Conservation (phyloP, 2,329 filamentous ascomycete species). For the Clarireedia paspali region DNA sequence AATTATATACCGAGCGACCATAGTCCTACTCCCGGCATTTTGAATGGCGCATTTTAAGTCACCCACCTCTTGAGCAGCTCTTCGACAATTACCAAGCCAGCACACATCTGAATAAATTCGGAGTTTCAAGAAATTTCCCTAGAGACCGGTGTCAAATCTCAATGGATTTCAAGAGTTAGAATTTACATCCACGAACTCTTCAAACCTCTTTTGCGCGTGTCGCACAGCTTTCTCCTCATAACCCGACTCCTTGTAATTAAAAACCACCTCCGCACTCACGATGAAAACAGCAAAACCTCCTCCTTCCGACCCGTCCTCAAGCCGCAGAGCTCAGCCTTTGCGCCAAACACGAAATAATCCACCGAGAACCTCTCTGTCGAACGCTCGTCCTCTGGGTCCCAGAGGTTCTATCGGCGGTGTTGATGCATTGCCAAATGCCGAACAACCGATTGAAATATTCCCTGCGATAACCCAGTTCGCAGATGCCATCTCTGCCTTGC, state of each 20-base stretch:
- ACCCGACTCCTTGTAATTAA: conserved; percentile 8
- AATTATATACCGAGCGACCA: background rate
- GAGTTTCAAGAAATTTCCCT: background rate
- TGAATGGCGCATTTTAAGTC: conserved; percentile 6
- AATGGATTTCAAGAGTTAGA: conserved; percentile 18
- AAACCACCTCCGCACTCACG: conserved; percentile 16
- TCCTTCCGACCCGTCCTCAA: conserved; percentile 32
- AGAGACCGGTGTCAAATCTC: conserved; percentile 8
- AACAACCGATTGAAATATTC: conserved; percentile 58
- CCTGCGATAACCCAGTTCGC: conserved; percentile 70
- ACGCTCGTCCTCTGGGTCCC: conserved; percentile 34
- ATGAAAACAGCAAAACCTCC: conserved; percentile 30
- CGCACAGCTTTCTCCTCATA: conserved; percentile 16
- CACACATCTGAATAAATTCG: conserved; percentile 2
- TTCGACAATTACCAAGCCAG: conserved; percentile 4
- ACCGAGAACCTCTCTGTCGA: conserved; percentile 44
- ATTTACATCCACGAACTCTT: conserved; percentile 9
- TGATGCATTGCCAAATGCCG: conserved; percentile 21
- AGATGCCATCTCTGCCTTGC: conserved; percentile 84
- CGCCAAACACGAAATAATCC: conserved; percentile 60
- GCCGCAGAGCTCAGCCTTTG: conserved; percentile 54
- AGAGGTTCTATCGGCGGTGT: conserved; percentile 40
- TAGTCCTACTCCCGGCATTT: background rate
- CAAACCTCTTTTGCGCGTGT: conserved; percentile 13
- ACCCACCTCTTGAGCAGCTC: conserved; percentile 4